A percentile compares a stretch with the other conserved stretches of the same genome.
Conservation (phyloP, 257 asterid species). For the Striga asiatica region DNA sequence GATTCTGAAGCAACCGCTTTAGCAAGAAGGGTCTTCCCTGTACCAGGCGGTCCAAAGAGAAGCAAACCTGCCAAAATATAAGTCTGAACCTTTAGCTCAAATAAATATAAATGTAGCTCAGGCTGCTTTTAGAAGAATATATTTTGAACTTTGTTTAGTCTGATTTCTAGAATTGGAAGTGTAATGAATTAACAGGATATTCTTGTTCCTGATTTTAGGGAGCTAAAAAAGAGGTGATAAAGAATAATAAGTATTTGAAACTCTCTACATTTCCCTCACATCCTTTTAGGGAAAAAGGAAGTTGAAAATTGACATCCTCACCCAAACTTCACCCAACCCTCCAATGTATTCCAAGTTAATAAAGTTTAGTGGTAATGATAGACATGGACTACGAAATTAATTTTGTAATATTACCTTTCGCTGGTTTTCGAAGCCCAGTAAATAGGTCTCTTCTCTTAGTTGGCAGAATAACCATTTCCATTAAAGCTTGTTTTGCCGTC, state of each 20-base stretch:
- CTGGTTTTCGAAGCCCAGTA: conserved; percentile 90
- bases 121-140: background rate
- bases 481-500: conserved; percentile 86
- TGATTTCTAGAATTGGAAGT: background rate
- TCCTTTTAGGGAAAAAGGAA: background rate
- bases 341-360: background rate
- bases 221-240: background rate
- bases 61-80: conserved; percentile 57
- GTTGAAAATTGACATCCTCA: background rate
- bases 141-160: background rate
- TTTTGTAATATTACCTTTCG: conserved; percentile 56
- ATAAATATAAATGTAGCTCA: conserved; percentile 1
- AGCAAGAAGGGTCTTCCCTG: conserved; percentile 98
- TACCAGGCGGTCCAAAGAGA: conserved; percentile 99
- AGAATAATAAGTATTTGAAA: background rate
- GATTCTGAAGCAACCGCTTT: conserved; percentile 99
- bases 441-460: conserved; percentile 91
- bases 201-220: background rate
- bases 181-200: background rate
- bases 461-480: conserved; percentile 96
- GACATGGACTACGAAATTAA: background rate
- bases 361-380: background rate
- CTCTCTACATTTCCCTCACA: background rate
- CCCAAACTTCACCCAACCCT: background rate
- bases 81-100: conserved; percentile 8